Percentiles rank a stretch among this genome's conserved stretches.
These are phyloP conservation scores for Canavalia ensiformis DNA, from an alignment of 306 rosid species.

Conservation along the genomic window DNA sequence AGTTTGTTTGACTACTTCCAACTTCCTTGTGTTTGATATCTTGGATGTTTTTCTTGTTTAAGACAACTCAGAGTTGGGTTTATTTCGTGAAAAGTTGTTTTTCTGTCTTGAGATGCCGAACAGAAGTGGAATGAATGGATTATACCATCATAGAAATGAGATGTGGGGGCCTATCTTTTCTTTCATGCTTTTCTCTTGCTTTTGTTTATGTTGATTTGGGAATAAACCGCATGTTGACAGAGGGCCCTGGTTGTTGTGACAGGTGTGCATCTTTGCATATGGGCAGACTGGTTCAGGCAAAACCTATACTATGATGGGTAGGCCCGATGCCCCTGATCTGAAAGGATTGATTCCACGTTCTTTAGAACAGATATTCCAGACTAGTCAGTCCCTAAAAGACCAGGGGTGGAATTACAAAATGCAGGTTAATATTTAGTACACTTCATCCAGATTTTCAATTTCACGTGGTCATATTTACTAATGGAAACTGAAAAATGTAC, in stretches of 20 bases:
- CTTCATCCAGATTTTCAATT: conserved; percentile 23
- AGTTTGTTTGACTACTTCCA: not conserved
- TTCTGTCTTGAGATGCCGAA: not conserved
- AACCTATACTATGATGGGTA: conserved; percentile 97
- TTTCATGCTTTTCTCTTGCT: conserved; percentile 2
- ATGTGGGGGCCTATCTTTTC: not conserved
- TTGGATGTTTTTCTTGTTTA: not conserved
- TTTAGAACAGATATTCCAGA: conserved; percentile 86
- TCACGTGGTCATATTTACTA: conserved; percentile 22
- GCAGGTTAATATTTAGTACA: conserved; percentile 63
- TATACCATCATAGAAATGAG: not conserved
- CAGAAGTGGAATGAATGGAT: conserved; percentile 21
- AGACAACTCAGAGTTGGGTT: conserved; percentile 21
- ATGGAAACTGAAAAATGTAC: conserved; percentile 31
- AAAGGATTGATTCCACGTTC: conserved; percentile 97
- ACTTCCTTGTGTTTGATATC: conserved; percentile 10
- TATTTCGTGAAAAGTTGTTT: conserved; percentile 20
- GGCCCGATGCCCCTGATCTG: conserved; percentile 75
- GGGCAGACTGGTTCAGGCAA: conserved; percentile 97
- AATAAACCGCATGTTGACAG: conserved; percentile 25
- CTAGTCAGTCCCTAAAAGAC: conserved; percentile 76
- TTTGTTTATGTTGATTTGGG: conserved; percentile 7
- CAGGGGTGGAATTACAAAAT: conserved; percentile 94
- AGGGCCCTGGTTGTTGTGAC: conserved; percentile 47
- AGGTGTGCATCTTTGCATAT: conserved; percentile 99